Evolutionary conservation across 2,329 filamentous ascomycete genomes (phyloP).

Genomic region (Ascochyta viciae-villosae): DNA sequence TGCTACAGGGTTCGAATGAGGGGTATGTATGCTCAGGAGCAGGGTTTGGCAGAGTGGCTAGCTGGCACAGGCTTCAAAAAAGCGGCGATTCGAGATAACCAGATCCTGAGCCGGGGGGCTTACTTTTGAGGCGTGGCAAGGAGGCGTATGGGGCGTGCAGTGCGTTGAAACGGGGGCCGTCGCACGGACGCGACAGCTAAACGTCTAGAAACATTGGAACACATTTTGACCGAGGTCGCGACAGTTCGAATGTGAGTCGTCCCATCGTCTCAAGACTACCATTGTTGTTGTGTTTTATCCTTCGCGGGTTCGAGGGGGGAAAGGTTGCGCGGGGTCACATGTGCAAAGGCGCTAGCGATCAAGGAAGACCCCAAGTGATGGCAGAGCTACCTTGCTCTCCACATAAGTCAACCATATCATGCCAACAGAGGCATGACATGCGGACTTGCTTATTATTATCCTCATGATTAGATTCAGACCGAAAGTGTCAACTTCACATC

Average conservation of each 20-base stretch:
- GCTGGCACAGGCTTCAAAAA: neutral
- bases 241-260: neutral
- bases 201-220: slow-evolving; percentile 8
- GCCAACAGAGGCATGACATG: neutral
- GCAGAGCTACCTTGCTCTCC: neutral
- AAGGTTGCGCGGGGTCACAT: slow-evolving; percentile 1
- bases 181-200: slow-evolving; percentile 17
- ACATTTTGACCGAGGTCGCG: slow-evolving; percentile 1
- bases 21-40: slow-evolving; percentile 2
- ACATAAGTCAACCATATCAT: neutral
- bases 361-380: neutral
- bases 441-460: neutral
- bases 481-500: neutral
- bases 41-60: neutral
- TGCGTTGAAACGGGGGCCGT: slow-evolving; percentile 20
- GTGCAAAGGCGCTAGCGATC: slow-evolving; percentile 3
- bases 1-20: neutral
- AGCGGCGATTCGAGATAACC: slow-evolving; percentile 3
- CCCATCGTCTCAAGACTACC: neutral
- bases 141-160: slow-evolving; percentile 14
- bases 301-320: neutral
- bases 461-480: neutral
- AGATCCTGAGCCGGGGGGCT: neutral
- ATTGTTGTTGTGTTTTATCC: neutral
- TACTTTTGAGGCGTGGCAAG: slow-evolving; percentile 12